Conservation (phyloP, 31 red algal genomes). For the Odonthalia washingtoniensis region DNA sequence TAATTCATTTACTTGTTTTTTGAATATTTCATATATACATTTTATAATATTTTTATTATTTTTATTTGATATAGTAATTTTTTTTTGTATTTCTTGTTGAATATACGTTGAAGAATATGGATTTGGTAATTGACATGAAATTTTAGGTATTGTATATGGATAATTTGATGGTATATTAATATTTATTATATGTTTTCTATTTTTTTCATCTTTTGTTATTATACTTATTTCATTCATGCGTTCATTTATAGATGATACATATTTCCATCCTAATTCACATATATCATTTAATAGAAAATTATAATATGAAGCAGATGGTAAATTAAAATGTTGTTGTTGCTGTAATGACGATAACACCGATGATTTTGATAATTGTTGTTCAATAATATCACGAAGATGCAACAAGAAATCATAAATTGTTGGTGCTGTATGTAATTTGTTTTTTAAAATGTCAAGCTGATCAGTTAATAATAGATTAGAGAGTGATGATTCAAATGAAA, state of each 20-base stretch:
- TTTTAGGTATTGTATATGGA: conserved; percentile 45
- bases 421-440: conserved; percentile 4
- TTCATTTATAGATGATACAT: conserved; percentile 46
- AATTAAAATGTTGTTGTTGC: neutral
- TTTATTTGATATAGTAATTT: conserved; percentile 40
- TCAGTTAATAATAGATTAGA: conserved; percentile 11
- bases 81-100: too few relatives aligned
- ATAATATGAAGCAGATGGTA: conserved; percentile 65
- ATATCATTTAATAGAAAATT: conserved; percentile 63
- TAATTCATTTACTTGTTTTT: conserved; percentile 30
- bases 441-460: neutral
- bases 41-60: conserved; percentile 16
- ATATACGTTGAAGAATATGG: too few relatives aligned
- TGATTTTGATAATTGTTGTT: conserved; percentile 3
- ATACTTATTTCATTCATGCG: conserved; percentile 45
- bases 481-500: conserved; percentile 24
- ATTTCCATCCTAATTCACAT: conserved; percentile 53
- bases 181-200: conserved; percentile 57
- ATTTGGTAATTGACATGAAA: conserved; percentile 34
- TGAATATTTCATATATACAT: conserved; percentile 24
- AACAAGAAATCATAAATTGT: conserved; percentile 59
- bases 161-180: conserved; percentile 51
- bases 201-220: too few relatives aligned
- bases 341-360: neutral
- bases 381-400: conserved; percentile 53